These are phyloP conservation scores for Aspergillus alliaceus DNA, from an alignment of 2,329 filamentous ascomycete species.

Conservation along the genomic window DNA sequence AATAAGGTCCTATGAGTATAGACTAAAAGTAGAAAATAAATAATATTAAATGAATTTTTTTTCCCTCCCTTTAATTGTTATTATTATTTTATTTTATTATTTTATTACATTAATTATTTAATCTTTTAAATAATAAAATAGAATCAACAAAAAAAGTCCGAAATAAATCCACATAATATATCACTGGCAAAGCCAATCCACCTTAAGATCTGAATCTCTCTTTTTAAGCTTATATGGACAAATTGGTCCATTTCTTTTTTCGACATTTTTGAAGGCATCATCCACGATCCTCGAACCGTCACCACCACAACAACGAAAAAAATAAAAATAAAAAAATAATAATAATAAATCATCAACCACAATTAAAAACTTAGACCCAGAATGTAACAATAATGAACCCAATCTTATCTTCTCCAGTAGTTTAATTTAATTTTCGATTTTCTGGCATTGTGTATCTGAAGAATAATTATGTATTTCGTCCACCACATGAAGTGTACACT, in stretches of 20 bases:
- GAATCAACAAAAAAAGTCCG: neutral
- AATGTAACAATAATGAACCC: slow-evolving; percentile 4
- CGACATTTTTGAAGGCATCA: neutral
- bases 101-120: neutral
- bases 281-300: neutral
- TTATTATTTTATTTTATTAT: neutral
- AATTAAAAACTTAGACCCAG: neutral
- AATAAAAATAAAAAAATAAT: slow-evolving; percentile 5
- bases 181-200: neutral
- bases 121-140: neutral
- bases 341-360: neutral
- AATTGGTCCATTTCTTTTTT: neutral
- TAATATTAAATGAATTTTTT: neutral
- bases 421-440: neutral
- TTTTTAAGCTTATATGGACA: neutral
- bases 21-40: slow-evolving; percentile 11
- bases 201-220: neutral
- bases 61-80: neutral
- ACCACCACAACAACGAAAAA: neutral
- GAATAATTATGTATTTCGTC: neutral
- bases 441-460: neutral
- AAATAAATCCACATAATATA: neutral
- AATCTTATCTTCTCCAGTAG: slow-evolving; percentile 5
- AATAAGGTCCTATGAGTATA: slow-evolving; percentile 22
- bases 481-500: no score